phyloP scores from a whole-genome alignment of 1,284 basidiomycete genomes.

The Cutaneotrichosporon dermatis region DNA sequence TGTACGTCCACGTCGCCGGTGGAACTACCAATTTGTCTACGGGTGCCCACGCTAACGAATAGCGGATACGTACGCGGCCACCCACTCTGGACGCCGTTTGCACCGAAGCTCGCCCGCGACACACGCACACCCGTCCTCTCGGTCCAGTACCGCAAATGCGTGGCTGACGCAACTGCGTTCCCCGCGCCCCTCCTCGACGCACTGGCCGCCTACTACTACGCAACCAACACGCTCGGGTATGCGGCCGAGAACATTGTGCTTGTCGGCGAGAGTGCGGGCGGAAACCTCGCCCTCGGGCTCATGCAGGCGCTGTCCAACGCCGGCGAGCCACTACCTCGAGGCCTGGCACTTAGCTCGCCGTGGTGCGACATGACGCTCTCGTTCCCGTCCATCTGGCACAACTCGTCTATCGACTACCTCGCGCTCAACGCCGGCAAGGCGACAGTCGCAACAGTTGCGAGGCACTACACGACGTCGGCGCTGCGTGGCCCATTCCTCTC shows the following conservation, averaged over 20 bases:
- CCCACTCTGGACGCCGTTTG: conserved; percentile 11
- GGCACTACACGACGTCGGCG: not conserved
- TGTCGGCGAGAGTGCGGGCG: conserved; percentile 16
- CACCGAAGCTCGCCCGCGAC: conserved; percentile 5
- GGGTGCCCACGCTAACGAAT: no score
- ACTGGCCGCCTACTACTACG: conserved; percentile 15
- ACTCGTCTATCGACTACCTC: not conserved
- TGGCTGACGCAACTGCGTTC: conserved; percentile 4
- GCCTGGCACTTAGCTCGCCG: conserved; percentile 9
- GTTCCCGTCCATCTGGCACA: not conserved
- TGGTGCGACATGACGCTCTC: conserved; percentile 10
- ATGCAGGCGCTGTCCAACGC: conserved; percentile 6
- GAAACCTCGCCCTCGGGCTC: conserved; percentile 10
- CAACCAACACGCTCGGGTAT: conserved; percentile 9
- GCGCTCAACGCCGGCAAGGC: not conserved
- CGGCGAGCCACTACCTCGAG: not conserved
- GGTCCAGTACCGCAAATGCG: conserved; percentile 17
- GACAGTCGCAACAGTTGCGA: not conserved
- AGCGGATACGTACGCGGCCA: conserved; percentile 16
- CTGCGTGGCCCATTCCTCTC: not conserved
- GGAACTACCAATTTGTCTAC: no score
- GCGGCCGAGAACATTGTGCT: conserved; percentile 10
- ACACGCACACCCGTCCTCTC: conserved; percentile 11
- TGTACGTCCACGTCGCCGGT: no score
- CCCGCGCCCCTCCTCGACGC: conserved; percentile 19